A percentile compares a stretch with the other conserved stretches of the same genome.
phyloP scores from a whole-genome alignment of 73 alveolate genomes.

The Tetrahymena malaccensis region DNA sequence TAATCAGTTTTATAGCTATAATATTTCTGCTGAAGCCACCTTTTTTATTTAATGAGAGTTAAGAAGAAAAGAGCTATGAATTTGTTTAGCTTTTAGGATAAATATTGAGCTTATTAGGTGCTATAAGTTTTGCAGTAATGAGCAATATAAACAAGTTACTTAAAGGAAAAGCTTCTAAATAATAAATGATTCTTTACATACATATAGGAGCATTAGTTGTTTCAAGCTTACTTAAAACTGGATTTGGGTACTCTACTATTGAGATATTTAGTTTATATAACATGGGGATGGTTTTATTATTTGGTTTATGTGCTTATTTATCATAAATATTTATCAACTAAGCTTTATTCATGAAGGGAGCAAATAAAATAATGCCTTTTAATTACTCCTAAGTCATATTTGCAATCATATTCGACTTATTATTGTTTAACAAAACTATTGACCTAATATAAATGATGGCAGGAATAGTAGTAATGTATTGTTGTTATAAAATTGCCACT shows the following conservation, averaged over 20 bases:
- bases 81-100: background rate
- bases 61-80: background rate
- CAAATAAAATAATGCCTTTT: background rate
- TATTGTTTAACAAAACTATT: background rate
- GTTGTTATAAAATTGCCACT: background rate
- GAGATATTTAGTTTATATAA: background rate
- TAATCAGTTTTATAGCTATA: background rate
- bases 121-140: background rate
- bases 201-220: background rate
- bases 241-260: background rate
- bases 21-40: background rate
- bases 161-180: background rate
- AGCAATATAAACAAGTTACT: background rate
- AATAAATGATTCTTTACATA: background rate
- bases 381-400: background rate
- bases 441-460: background rate
- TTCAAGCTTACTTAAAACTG: background rate
- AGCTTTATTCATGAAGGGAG: background rate
- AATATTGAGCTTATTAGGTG: background rate
- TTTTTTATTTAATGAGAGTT: background rate
- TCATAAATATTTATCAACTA: background rate
- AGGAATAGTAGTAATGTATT: background rate
- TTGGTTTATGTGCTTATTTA: background rate
- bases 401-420: background rate
- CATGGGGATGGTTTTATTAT: background rate